Evolutionary conservation across 176 grass and related monocot species (phyloP).

Genomic region (Saccharum officinarum): DNA sequence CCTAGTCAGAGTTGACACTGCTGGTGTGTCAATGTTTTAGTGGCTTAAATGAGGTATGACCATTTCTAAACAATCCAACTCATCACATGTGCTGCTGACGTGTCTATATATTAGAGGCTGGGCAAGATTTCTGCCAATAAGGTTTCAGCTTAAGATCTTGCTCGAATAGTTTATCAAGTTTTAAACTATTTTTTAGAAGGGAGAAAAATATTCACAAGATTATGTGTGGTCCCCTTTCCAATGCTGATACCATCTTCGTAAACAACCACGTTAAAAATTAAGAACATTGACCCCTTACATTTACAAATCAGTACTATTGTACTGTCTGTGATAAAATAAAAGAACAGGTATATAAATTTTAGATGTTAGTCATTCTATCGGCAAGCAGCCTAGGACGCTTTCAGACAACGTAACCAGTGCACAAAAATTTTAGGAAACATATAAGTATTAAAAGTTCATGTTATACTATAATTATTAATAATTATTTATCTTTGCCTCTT

Average conservation of each 20-base stretch:
- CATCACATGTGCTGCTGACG: conserved; percentile 21
- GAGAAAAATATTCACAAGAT: conserved; percentile 12
- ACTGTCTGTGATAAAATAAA: background rate
- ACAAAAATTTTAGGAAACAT: too few relatives aligned
- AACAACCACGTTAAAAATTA: background rate
- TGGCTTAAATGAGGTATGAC: background rate
- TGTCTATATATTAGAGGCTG: conserved; percentile 39
- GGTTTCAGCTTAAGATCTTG: conserved; percentile 15
- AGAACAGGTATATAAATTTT: background rate
- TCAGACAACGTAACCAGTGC: background rate
- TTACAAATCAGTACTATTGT: background rate
- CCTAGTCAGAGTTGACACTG: background rate
- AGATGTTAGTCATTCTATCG: background rate
- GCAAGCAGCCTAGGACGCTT: background rate
- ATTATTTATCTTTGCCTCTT: too few relatives aligned
- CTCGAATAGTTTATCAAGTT: background rate
- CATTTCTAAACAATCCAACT: conserved; percentile 1
- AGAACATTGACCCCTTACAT: background rate
- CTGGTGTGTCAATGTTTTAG: conserved; percentile 35
- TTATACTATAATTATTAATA: too few relatives aligned
- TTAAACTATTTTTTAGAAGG: background rate
- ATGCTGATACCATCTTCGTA: background rate
- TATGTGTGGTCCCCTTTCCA: background rate
- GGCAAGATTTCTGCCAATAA: conserved; percentile 4
- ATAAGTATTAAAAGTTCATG: too few relatives aligned